A percentile compares a stretch with the other conserved stretches of the same genome.
These are phyloP conservation scores for Dioscorea dumetorum DNA, from an alignment of 106 monocot species.

Conservation along the genomic window DNA sequence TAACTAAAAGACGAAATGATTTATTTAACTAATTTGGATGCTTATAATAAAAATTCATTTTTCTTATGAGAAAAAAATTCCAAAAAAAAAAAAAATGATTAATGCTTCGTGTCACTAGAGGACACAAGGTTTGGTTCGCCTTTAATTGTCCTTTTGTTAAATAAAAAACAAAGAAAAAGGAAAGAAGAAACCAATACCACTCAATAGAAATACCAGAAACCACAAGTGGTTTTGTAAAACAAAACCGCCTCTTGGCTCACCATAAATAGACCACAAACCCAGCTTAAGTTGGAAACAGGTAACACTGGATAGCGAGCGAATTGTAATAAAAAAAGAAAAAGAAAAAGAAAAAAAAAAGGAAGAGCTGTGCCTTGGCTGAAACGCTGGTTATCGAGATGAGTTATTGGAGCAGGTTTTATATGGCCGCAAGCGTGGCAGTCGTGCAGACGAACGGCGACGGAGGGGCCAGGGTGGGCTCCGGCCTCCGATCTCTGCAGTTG, in stretches of 20 bases:
- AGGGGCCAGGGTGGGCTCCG: neutral
- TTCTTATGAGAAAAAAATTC: too few species aligned
- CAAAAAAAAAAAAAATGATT: too few species aligned
- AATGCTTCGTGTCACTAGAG: too few species aligned
- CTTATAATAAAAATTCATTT: too few species aligned
- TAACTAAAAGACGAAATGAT: too few species aligned
- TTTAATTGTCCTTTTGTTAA: too few species aligned
- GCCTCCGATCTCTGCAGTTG: neutral
- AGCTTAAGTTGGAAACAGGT: neutral
- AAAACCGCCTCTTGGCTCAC: neutral
- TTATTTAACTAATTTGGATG: too few species aligned
- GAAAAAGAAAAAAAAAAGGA: too few species aligned
- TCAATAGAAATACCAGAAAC: neutral
- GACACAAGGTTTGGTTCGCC: too few species aligned
- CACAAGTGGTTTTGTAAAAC: neutral
- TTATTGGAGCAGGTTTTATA: conserved; percentile 37
- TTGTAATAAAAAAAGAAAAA: too few species aligned
- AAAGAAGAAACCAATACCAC: too few species aligned
- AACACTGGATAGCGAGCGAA: neutral
- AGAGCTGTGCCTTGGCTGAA: neutral
- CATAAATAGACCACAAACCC: neutral
- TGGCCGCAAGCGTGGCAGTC: conserved; percentile 40
- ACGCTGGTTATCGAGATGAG: conserved; percentile 9
- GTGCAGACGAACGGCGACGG: conserved; percentile 15
- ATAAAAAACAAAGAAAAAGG: too few species aligned